Base-by-base conservation (phyloP, 2,329 filamentous ascomycete genomes). In the Stagonosporopsis rhizophila region DNA sequence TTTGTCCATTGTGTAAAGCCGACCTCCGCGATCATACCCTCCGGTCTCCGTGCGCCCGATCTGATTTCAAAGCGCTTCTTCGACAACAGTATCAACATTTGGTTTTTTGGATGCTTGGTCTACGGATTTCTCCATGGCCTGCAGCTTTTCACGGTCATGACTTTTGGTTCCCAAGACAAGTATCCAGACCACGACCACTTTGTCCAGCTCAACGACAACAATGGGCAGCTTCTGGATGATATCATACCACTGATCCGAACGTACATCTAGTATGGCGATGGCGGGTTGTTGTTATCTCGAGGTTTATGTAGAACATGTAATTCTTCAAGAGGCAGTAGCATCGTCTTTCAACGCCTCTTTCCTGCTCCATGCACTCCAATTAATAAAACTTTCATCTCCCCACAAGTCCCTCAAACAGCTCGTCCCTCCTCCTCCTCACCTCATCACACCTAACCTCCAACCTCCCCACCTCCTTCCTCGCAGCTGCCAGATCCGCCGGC, bases 401-500 rank as follows among this genome's bases (percentile, higher is more conserved):
- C 2, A 91, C 86, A 42, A 95, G 72, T 2, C 82, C 84, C 70
- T 94, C 91, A 71, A 96, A 96, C 51, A 91, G 80, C 27, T 79
- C 82, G 72, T 96, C 91, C 50, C 92, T 83, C 64, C 82, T 81
- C 61, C 81, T 81, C 25, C 83, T 87, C 47, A 91, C 76, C 9
- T 78, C 77, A 35, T 83, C 81, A 41, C 96, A 78, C 67, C 92
- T 86, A 2, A 79, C 77, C 57, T 89, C 84, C 39, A 92, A 76
- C 27, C 81, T 79, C 61, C 90, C 89, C 25, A 96, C 81, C 71
- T 91, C 87, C n/a, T 80, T 77, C 64, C 88, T 83, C 32, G 92
- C 92, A 42, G 85, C 82, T 44, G 87, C 83, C 8, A 84, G 77
- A 68, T 96, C 87, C 6, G 87, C 87, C 1, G 92, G 90, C 57